phyloP scores from a whole-genome alignment of 2,329 filamentous ascomycete genomes.

The Magnaporthales sp. region DNA sequence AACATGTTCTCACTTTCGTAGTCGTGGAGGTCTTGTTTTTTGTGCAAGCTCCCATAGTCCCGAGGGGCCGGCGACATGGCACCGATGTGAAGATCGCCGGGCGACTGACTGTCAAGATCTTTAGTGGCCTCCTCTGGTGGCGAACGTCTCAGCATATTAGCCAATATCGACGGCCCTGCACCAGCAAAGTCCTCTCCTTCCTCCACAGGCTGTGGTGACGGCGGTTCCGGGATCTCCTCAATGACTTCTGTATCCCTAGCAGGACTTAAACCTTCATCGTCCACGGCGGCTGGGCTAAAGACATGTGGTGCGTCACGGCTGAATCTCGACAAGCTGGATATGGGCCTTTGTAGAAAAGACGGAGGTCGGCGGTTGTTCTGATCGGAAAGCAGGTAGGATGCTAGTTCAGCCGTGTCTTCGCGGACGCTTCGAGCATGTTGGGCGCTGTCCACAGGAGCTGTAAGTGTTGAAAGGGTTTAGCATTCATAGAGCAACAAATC shows the following conservation, averaged over 20 bases:
- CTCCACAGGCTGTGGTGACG: constrained; percentile 30
- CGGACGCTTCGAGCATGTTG: constrained; percentile 73
- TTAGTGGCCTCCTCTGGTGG: constrained; percentile 22
- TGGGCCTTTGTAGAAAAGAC: constrained; percentile 33
- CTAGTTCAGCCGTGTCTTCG: constrained; percentile 80
- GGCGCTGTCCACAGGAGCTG: constrained; percentile 54
- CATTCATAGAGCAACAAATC: background rate
- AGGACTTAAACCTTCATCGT: constrained; percentile 11
- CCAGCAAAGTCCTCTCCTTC: constrained; percentile 5
- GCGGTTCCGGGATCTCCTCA: constrained; percentile 48
- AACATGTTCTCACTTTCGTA: constrained; percentile 8
- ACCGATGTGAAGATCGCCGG: background rate
- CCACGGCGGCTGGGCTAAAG: constrained; percentile 18
- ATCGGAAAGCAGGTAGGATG: constrained; percentile 69
- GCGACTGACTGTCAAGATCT: background rate
- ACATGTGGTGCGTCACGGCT: constrained; percentile 13
- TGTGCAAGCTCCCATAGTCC: background rate
- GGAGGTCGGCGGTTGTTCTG: constrained; percentile 35
- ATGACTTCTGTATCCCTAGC: constrained; percentile 40
- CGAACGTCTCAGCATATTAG: constrained; percentile 40
- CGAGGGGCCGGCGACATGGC: background rate
- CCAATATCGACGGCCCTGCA: constrained; percentile 35
- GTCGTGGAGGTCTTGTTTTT: constrained; percentile 3
- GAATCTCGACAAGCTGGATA: constrained; percentile 23
- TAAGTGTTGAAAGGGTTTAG: background rate